phyloP scores from a whole-genome alignment of 495 filamentous ascomycete species.

The Lasiosphaeria ovina region DNA sequence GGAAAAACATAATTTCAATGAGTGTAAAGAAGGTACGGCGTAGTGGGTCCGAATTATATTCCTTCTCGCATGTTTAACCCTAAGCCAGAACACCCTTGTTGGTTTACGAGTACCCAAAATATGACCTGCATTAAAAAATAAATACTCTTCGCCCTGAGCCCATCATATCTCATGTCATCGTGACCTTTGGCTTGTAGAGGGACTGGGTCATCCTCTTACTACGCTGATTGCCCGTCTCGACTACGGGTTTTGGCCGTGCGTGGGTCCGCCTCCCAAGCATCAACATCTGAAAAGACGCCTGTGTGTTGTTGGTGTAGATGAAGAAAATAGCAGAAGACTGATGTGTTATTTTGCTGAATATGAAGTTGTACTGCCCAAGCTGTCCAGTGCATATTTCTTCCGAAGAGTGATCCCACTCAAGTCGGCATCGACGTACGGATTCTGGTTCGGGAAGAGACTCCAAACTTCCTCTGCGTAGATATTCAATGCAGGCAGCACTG shows the following conservation, averaged over 20 bases:
- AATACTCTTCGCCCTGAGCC: background rate
- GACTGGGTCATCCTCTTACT: background rate
- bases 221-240: background rate
- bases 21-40: too few relatives aligned
- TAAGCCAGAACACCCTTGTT: too few relatives aligned
- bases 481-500: background rate
- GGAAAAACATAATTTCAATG: too few relatives aligned
- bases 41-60: too few relatives aligned
- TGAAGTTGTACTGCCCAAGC: background rate
- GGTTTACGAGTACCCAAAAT: too few relatives aligned
- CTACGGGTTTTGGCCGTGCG: background rate
- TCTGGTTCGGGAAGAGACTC: background rate
- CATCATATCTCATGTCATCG: background rate
- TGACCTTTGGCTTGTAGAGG: background rate
- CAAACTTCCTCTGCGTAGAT: background rate
- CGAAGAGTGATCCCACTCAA: background rate
- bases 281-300: background rate
- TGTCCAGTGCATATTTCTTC: background rate
- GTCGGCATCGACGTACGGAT: background rate
- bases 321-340: background rate
- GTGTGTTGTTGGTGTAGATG: background rate
- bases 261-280: background rate
- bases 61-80: too few relatives aligned
- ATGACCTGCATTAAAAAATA: too few relatives aligned
- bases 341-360: background rate